Evolutionary conservation across 768 basidiomycete species (phyloP).

Genomic region (Auricularia sp.): DNA sequence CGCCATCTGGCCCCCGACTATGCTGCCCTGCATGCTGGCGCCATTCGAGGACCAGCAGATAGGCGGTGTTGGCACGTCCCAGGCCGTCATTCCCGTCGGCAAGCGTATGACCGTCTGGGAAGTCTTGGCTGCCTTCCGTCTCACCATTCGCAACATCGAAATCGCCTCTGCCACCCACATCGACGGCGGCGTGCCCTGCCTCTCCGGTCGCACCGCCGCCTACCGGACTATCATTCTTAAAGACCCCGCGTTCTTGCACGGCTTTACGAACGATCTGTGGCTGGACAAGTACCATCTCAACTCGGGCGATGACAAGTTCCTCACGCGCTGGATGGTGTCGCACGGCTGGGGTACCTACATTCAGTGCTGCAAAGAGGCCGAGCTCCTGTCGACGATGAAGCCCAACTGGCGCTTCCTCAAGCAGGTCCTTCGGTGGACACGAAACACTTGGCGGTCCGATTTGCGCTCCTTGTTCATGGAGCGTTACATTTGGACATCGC

Average conservation of each 20-base stretch:
- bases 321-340: constrained; percentile 93
- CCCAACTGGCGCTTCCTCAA: constrained; percentile 94
- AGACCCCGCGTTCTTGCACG: constrained; percentile 86
- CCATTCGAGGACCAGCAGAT: constrained; percentile 93
- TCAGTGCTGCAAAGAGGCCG: constrained; percentile 68
- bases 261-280: constrained; percentile 93
- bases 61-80: constrained; percentile 85
- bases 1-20: constrained; percentile 89
- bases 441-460: constrained; percentile 92
- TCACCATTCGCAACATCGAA: constrained; percentile 91
- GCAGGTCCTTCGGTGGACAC: constrained; percentile 86
- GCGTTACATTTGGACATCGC: constrained; percentile 74
- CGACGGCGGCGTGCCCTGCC: constrained; percentile 84
- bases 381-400: constrained; percentile 89
- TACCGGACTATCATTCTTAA: constrained; percentile 92
- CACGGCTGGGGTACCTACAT: constrained; percentile 96
- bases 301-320: constrained; percentile 88
- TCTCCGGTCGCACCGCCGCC: constrained; percentile 87
- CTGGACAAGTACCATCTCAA: constrained; percentile 90
- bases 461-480: constrained; percentile 83
- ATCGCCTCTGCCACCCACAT: constrained; percentile 84
- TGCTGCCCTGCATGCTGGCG: constrained; percentile 80
- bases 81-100: constrained; percentile 77
- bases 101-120: constrained; percentile 86
- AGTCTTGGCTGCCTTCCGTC: constrained; percentile 84